phyloP scores from a whole-genome alignment of 495 filamentous ascomycete genomes.

The Penicillium ochrochloron region DNA sequence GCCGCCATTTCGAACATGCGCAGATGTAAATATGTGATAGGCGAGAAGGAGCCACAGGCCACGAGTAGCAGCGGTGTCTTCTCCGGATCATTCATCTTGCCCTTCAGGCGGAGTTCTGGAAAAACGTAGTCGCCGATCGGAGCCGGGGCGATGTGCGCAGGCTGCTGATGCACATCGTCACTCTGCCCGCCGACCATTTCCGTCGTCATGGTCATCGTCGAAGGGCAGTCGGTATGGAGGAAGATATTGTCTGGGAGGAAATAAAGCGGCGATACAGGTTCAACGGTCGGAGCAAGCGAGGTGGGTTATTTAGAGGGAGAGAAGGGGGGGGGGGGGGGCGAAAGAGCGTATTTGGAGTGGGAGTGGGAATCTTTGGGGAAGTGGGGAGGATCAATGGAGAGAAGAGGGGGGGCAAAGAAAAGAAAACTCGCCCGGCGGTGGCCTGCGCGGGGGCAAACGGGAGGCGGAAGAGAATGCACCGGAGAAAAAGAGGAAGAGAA shows the following conservation, averaged over 20 bases:
- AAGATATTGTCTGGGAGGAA: conserved; percentile 1
- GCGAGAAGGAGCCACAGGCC: conserved; percentile 89
- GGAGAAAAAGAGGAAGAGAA: neutral
- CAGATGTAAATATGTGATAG: conserved; percentile 81
- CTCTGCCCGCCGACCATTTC: conserved; percentile 38
- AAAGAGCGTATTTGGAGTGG: neutral
- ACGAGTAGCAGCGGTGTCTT: conserved; percentile 84
- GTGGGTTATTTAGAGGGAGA: conserved; percentile 5
- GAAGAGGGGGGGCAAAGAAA: conserved; percentile 11
- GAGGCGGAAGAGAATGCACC: conserved; percentile 29
- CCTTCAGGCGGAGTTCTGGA: conserved; percentile 70
- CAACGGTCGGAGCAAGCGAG: conserved; percentile 5
- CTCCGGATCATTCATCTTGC: conserved; percentile 65
- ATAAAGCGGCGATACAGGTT: neutral
- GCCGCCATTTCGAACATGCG: conserved; percentile 94
- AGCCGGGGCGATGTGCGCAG: conserved; percentile 30
- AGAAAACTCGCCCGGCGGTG: conserved; percentile 16
- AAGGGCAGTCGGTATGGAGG: conserved; percentile 1
- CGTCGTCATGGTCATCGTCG: conserved; percentile 32
- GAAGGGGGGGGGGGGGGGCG: neutral
- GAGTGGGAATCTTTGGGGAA: conserved; percentile 15
- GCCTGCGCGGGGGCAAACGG: conserved; percentile 17
- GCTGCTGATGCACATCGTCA: conserved; percentile 37
- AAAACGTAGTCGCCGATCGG: conserved; percentile 68
- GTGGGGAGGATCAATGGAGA: conserved; percentile 5